phyloP scores from a whole-genome alignment of 2,329 filamentous ascomycete genomes.

The Arthrobotrys sinensis region DNA sequence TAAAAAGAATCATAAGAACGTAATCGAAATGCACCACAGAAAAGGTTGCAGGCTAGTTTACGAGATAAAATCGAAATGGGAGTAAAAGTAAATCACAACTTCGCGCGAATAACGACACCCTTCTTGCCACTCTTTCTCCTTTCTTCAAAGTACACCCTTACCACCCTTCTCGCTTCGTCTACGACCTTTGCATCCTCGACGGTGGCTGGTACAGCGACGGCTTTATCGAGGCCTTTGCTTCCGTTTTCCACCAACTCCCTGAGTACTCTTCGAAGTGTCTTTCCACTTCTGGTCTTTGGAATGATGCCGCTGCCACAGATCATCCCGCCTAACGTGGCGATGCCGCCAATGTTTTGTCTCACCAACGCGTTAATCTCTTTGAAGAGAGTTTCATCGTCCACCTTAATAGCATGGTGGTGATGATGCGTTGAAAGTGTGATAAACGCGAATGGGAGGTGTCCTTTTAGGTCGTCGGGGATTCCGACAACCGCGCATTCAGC shows the following conservation, averaged over 20 bases:
- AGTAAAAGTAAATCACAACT: conserved; percentile 66
- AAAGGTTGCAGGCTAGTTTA: no score
- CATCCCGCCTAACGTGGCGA: conserved; percentile 87
- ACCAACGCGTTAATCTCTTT: conserved; percentile 80
- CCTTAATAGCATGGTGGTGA: conserved; percentile 60
- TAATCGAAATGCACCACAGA: neutral
- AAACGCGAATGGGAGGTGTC: conserved; percentile 92
- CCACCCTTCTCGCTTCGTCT: conserved; percentile 78
- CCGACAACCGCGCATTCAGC: conserved; percentile 89
- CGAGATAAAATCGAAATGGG: neutral
- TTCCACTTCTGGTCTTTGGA: conserved; percentile 91
- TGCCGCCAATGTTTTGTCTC: conserved; percentile 85
- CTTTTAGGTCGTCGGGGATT: conserved; percentile 88
- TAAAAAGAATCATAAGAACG: neutral
- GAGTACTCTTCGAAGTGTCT: conserved; percentile 86
- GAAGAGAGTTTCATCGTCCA: conserved; percentile 61
- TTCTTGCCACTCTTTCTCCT: conserved; percentile 64
- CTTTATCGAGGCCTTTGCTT: conserved; percentile 78
- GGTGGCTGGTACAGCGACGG: conserved; percentile 83
- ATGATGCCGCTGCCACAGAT: conserved; percentile 87
- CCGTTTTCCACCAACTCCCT: conserved; percentile 88
- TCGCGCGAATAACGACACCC: conserved; percentile 66
- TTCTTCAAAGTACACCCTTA: conserved; percentile 81
- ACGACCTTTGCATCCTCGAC: conserved; percentile 86
- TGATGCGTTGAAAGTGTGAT: conserved; percentile 74